Conservation (phyloP, 1,284 basidiomycete genomes). For the Ustilago esculenta region DNA sequence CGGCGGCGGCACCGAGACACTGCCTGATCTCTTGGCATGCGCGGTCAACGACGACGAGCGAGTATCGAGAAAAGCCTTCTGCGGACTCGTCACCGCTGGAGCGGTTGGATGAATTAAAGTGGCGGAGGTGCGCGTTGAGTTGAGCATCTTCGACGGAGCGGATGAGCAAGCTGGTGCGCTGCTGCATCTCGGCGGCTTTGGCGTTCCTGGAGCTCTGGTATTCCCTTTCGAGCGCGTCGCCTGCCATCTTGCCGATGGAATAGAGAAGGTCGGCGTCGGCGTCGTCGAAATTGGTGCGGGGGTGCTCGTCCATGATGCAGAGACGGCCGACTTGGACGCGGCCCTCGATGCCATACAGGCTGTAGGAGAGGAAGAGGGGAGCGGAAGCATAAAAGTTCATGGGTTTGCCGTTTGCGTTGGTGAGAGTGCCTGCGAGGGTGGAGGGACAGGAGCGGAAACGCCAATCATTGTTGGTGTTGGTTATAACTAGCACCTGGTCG, state of each 20-base stretch:
- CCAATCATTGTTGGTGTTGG: conserved; percentile 47
- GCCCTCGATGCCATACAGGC: conserved; percentile 25
- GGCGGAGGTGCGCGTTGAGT: conserved; percentile 8
- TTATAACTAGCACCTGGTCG: conserved; percentile 48
- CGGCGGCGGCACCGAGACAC: conserved; percentile 29
- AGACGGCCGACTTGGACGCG: conserved; percentile 48
- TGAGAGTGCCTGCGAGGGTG: conserved; percentile 26
- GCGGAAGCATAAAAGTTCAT: conserved; percentile 56
- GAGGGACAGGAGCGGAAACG: conserved; percentile 42
- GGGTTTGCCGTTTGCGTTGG: conserved; percentile 28
- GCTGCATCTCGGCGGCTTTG: conserved; percentile 47
- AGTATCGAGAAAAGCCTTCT: conserved; percentile 25
- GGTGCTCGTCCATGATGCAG: conserved; percentile 44
- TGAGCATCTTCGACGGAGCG: conserved; percentile 34
- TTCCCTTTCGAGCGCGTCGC: conserved; percentile 53
- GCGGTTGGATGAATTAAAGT: conserved; percentile 11
- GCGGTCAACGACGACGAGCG: conserved; percentile 23
- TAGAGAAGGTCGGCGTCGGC: conserved; percentile 42
- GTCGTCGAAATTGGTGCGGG: conserved; percentile 43
- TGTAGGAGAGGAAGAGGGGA: conserved; percentile 43
- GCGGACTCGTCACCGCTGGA: conserved; percentile 15
- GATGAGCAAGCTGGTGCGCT: conserved; percentile 28
- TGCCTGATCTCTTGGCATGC: conserved; percentile 31
- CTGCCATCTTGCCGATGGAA: conserved; percentile 48
- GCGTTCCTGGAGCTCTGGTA: conserved; percentile 27